These are phyloP conservation scores for Termitomyces sp. DNA, from an alignment of 768 basidiomycete genomes.

Conservation along the genomic window DNA sequence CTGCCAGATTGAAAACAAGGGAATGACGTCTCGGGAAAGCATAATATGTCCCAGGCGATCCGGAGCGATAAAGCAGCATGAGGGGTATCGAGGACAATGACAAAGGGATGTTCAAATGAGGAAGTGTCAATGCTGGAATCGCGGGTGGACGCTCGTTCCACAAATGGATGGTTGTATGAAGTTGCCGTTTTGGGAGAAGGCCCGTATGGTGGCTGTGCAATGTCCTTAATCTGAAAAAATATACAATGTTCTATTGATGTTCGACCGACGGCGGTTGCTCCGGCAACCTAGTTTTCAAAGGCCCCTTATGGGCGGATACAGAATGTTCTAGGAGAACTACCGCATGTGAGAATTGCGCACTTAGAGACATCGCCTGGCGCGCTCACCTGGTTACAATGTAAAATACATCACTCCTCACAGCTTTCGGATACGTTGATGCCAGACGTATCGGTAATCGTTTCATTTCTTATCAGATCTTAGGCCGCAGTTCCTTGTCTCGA, in stretches of 20 bases:
- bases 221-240: neutral
- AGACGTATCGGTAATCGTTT: neutral
- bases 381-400: neutral
- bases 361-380: neutral
- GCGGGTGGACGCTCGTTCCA: constrained; percentile 3
- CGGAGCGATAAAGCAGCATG: neutral
- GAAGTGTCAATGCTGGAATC: constrained; percentile 19
- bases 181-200: constrained; percentile 19
- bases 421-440: neutral
- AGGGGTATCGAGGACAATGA: constrained; percentile 6
- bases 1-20: constrained; percentile 29
- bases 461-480: no score
- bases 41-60: neutral
- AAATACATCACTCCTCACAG: neutral
- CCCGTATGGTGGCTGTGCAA: constrained; percentile 18
- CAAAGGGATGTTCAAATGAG: constrained; percentile 28
- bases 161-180: constrained; percentile 22
- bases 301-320: neutral
- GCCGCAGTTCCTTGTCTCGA: neutral
- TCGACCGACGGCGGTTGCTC: neutral
- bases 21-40: constrained; percentile 11
- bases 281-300: neutral
- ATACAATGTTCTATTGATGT: constrained; percentile 7
- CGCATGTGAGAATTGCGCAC: neutral
- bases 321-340: neutral